phyloP scores from a whole-genome alignment of 169 alveolate species.

The Babesia ovis region DNA sequence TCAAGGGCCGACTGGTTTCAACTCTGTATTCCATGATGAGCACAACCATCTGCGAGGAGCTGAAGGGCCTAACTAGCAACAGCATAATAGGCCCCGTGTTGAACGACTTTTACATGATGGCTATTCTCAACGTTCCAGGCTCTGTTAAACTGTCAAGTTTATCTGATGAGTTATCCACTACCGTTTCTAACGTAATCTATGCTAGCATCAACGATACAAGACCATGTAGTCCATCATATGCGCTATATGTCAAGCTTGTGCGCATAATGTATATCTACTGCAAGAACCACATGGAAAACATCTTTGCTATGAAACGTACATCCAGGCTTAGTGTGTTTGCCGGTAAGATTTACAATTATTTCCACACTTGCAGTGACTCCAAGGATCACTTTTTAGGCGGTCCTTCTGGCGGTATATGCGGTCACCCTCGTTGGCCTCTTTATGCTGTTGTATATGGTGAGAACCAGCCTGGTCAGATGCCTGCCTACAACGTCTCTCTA shows the following conservation, averaged over 20 bases:
- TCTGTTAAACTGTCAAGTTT: slow-evolving; percentile 26
- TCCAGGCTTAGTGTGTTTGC: slow-evolving; percentile 23
- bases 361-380: slow-evolving; percentile 5
- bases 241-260: slow-evolving; percentile 31
- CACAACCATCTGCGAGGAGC: slow-evolving; percentile 35
- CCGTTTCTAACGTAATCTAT: slow-evolving; percentile 8
- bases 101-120: slow-evolving; percentile 53
- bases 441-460: slow-evolving; percentile 61
- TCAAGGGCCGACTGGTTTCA: slow-evolving; percentile 45
- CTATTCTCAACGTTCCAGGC: slow-evolving; percentile 35
- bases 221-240: neutral
- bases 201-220: neutral
- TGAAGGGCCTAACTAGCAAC: slow-evolving; percentile 22
- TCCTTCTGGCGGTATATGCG: slow-evolving; percentile 53
- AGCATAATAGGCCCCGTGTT: slow-evolving; percentile 45
- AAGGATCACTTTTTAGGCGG: slow-evolving; percentile 19
- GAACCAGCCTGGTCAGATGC: slow-evolving; percentile 22
- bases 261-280: slow-evolving; percentile 33
- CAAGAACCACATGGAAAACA: slow-evolving; percentile 32
- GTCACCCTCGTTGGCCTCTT: slow-evolving; percentile 54
- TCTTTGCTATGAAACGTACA: slow-evolving; percentile 19
- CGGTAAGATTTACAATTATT: slow-evolving; percentile 11
- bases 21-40: slow-evolving; percentile 48
- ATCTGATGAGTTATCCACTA: slow-evolving; percentile 14
- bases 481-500: slow-evolving; percentile 54